These are phyloP conservation scores for Clarkia xantiana DNA, from an alignment of 345 rosid genomes.

Conservation along the genomic window DNA sequence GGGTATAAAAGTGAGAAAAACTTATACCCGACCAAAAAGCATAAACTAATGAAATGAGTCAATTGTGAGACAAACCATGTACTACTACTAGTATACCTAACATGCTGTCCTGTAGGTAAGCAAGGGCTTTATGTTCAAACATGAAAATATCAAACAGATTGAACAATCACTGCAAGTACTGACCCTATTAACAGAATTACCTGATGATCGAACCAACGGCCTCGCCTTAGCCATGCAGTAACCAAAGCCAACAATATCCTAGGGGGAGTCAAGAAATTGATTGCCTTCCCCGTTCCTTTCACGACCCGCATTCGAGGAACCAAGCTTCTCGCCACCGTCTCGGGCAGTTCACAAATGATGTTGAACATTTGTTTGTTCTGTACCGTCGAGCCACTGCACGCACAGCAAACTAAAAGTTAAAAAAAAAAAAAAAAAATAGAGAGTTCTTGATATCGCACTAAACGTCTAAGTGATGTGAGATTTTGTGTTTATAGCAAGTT, in stretches of 20 bases:
- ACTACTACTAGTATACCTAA: too few species aligned
- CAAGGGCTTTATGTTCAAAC: too few species aligned
- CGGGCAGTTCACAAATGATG: conserved; percentile 87
- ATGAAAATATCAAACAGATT: too few species aligned
- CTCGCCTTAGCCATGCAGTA: conserved; percentile 83
- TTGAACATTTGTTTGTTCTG: conserved; percentile 82
- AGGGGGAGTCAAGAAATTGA: conserved; percentile 80
- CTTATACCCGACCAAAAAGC: too few species aligned
- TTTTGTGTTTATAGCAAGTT: too few species aligned
- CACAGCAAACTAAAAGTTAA: background rate
- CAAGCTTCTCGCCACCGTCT: conserved; percentile 84
- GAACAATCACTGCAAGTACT: too few species aligned
- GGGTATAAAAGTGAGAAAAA: background rate
- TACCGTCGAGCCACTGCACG: conserved; percentile 70
- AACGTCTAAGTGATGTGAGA: background rate
- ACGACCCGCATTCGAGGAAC: conserved; percentile 86
- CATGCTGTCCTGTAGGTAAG: too few species aligned
- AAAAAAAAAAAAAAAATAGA: background rate
- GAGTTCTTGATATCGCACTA: background rate
- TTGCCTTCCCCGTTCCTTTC: conserved; percentile 69
- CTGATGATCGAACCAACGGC: conserved; percentile 94
- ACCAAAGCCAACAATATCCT: conserved; percentile 81
- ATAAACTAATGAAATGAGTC: too few species aligned
- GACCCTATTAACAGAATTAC: conserved; percentile 15
- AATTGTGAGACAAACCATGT: too few species aligned